phyloP scores from a whole-genome alignment of 225 moss, liverwort and hornwort species.

The Antitrichia curtipendula region DNA sequence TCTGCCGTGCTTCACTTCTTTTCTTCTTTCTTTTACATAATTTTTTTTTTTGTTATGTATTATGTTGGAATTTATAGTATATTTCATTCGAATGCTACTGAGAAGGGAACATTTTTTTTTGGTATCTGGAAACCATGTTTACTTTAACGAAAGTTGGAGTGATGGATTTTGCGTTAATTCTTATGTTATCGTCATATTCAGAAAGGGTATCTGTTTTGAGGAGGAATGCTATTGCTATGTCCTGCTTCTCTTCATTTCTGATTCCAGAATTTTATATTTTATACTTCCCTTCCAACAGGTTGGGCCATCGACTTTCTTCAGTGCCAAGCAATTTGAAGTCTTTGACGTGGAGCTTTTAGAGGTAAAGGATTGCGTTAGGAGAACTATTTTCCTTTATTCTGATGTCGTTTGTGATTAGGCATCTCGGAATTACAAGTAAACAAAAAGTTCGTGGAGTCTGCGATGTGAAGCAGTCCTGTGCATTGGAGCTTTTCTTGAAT shows the following conservation, averaged over 20 bases:
- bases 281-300: conserved; percentile 22
- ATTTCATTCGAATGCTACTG: not conserved
- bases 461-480: not conserved
- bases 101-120: not conserved
- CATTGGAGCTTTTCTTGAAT: not conserved
- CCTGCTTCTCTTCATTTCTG: not conserved
- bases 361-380: conserved; percentile 74
- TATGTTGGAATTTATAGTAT: not conserved
- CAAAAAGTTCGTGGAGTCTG: not conserved
- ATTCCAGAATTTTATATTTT: not conserved
- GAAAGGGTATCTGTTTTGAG: not conserved
- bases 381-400: conserved; percentile 82
- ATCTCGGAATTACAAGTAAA: not conserved
- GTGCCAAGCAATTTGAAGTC: conserved; percentile 98
- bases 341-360: conserved; percentile 93
- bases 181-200: not conserved
- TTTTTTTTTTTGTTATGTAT: not conserved
- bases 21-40: not conserved
- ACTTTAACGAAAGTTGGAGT: not conserved
- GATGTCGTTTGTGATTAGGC: conserved; percentile 86
- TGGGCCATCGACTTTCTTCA: conserved; percentile 96
- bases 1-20: not conserved
- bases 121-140: not conserved
- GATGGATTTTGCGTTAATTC: not conserved
- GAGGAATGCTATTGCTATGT: not conserved